Conservation (phyloP, 768 basidiomycete species). For the Harrya chromipes region DNA sequence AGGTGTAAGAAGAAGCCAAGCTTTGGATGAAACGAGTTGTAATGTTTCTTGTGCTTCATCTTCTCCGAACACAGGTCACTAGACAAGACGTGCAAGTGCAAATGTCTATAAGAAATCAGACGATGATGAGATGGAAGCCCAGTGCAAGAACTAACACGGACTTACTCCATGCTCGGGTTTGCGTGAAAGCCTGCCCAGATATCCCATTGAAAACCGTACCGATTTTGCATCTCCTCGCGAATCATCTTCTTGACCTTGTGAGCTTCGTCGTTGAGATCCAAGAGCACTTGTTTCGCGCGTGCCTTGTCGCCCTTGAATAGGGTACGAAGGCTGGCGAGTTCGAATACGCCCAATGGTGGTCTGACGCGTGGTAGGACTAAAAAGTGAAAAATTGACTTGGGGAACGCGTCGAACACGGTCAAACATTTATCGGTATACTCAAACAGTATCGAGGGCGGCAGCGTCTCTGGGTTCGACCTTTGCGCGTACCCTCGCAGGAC, state of each 20-base stretch:
- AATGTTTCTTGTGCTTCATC: slow-evolving; percentile 87
- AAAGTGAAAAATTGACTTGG: slow-evolving; percentile 87
- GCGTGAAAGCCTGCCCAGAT: slow-evolving; percentile 86
- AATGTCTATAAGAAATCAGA: slow-evolving; percentile 45
- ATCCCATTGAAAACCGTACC: slow-evolving; percentile 73
- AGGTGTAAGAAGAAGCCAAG: slow-evolving; percentile 81
- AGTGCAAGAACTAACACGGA: slow-evolving; percentile 8
- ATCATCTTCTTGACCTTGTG: slow-evolving; percentile 55
- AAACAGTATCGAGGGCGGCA: slow-evolving; percentile 64
- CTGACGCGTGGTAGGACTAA: slow-evolving; percentile 69
- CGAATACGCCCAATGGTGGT: slow-evolving; percentile 30
- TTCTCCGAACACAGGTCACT: slow-evolving; percentile 65
- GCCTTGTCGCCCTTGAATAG: slow-evolving; percentile 54
- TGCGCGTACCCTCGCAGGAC: slow-evolving; percentile 62
- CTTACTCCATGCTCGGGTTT: slow-evolving; percentile 82
- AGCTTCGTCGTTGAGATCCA: slow-evolving; percentile 55
- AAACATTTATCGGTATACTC: slow-evolving; percentile 51
- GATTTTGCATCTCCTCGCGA: slow-evolving; percentile 72
- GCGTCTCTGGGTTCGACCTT: slow-evolving; percentile 41
- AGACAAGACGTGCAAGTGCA: slow-evolving; percentile 86
- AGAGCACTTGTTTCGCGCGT: slow-evolving; percentile 52
- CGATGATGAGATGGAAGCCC: not conserved
- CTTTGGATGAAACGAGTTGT: slow-evolving; percentile 86
- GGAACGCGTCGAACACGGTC: slow-evolving; percentile 72
- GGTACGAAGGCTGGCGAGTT: slow-evolving; percentile 52